phyloP scores from a whole-genome alignment of 2,329 filamentous ascomycete genomes.

The Colletotrichum viniferum region DNA sequence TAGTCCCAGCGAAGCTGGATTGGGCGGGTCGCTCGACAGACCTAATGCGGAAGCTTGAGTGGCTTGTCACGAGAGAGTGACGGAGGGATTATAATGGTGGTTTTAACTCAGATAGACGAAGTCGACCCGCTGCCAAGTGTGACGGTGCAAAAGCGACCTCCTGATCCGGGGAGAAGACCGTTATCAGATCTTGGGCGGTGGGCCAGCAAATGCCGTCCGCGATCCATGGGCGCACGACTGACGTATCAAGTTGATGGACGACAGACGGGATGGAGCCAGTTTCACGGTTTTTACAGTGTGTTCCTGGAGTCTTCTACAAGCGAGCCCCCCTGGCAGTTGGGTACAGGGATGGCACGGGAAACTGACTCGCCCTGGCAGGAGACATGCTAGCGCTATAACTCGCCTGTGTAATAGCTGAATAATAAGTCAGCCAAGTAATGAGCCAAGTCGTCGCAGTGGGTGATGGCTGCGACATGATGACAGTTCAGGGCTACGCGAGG shows the following conservation, averaged over 20 bases:
- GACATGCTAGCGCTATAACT: not conserved
- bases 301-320: not conserved
- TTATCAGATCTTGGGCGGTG: constrained; percentile 15
- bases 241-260: constrained; percentile 11
- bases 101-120: constrained; percentile 9
- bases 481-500: not conserved
- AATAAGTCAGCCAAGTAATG: not conserved
- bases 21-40: not conserved
- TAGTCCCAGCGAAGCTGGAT: not conserved
- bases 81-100: not conserved
- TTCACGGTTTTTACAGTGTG: not conserved
- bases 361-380: constrained; percentile 7
- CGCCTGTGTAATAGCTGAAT: not conserved
- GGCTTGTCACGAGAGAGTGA: not conserved
- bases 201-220: not conserved
- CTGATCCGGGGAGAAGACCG: constrained; percentile 3
- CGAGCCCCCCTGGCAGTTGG: not conserved
- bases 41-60: constrained; percentile 1
- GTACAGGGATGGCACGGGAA: not conserved
- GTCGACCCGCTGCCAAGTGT: constrained; percentile 15
- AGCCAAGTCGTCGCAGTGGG: not conserved
- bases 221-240: not conserved
- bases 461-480: not conserved
- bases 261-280: not conserved
- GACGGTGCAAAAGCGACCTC: not conserved